Percentiles rank a stretch among this genome's conserved stretches.
Evolutionary conservation across 495 filamentous ascomycete genomes (phyloP).

Genomic region (Melanomma pulvis-pyrius): DNA sequence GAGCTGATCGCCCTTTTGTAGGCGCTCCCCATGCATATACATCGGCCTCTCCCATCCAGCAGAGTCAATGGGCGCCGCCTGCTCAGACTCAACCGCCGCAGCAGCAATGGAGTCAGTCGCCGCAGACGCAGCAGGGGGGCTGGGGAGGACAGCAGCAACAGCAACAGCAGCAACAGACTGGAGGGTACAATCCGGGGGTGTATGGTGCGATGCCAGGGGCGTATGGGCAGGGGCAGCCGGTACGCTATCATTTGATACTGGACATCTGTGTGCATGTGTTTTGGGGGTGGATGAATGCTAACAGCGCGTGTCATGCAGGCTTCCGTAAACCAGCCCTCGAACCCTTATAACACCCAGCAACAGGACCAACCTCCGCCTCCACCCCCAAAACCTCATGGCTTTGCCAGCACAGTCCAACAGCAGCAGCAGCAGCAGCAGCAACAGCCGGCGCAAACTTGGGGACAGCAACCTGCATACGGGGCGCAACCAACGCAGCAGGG

Average conservation of each 20-base stretch:
- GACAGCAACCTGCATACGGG: constrained; percentile 17
- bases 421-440: constrained; percentile 18
- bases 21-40: constrained; percentile 31
- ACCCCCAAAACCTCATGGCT: constrained; percentile 34
- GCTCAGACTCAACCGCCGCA: constrained; percentile 2
- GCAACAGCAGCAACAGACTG: constrained; percentile 20
- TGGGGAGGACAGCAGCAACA: constrained; percentile 6
- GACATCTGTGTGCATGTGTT: not conserved
- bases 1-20: not conserved
- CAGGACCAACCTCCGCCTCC: constrained; percentile 32
- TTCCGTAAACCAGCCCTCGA: constrained; percentile 3
- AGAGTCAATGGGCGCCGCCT: constrained; percentile 4
- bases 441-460: constrained; percentile 15
- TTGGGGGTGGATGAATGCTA: constrained; percentile 7
- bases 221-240: constrained; percentile 23
- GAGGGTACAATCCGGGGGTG: constrained; percentile 29
- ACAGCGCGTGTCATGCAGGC: not conserved
- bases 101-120: constrained; percentile 2
- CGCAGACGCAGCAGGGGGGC: not conserved
- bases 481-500: constrained; percentile 18
- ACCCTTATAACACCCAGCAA: constrained; percentile 15
- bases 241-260: not conserved
- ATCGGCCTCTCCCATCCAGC: constrained; percentile 24
- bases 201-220: constrained; percentile 36
- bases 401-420: constrained; percentile 27